Base-by-base conservation (phyloP, 177 flowering plant species). In the Vitis hybrid region DNA sequence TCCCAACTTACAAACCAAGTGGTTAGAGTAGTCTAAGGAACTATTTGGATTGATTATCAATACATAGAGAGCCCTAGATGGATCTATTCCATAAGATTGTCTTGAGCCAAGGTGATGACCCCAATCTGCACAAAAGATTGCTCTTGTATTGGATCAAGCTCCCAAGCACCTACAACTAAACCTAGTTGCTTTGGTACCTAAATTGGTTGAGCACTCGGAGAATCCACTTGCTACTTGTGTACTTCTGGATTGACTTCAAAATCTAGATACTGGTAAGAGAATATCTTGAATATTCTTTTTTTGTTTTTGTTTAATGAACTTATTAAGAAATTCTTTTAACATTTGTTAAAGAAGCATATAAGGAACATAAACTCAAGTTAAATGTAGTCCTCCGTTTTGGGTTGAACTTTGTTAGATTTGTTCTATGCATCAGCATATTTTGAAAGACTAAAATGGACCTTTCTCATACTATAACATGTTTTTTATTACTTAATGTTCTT, bases 1-100 rank as follows among this genome's bases (percentile, higher is more conserved):
- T 49, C 52, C 69, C 0, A 69, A 14, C 56, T 68, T 70, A 66
- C 82, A 96, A 95, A 82, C 92, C 8, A 96, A 92, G 85, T 93
- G 97, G 91, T 97, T 98, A 7, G 97, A 93, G 81, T 97, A 92
- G 78, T 93, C 99, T 22, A 98, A 92, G 88, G 99, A 96, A 86
- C 93, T 96, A 16, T 74, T 96, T 73, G 99, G 97, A 64, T 83
- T 96, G 78, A 96, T 96, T 72, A 94, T 96, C 21, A 96, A 92
- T 78, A 93, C 99, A 10, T 69, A 93, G 66, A 88, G 97, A 80
- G 88, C 98, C 60, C 83, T 96, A 51, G 98, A 96, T 84, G 93
- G 94, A 72, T 93, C 90, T 71, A 90, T 90, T 68, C 92, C 97
- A 19, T 97, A 92, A 79, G 93, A 97, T 74, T 94, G 95, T 75